These are phyloP conservation scores for Hanseniaspora taiwanica DNA, from an alignment of 805 yeast genomes.

Conservation along the genomic window DNA sequence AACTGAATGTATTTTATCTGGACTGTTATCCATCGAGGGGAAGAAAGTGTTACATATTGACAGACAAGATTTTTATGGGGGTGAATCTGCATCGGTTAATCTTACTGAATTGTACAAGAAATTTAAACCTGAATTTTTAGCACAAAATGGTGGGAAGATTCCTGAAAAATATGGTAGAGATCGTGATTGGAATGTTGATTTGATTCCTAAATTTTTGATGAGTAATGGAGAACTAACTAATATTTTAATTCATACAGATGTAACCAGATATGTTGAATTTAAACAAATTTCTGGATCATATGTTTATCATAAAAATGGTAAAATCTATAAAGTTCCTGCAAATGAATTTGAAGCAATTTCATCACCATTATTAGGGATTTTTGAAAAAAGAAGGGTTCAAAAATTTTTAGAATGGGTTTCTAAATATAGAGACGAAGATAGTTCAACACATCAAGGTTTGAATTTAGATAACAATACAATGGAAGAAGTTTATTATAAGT, in stretches of 20 bases:
- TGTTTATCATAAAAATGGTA: slow-evolving; percentile 72
- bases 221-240: slow-evolving; percentile 95
- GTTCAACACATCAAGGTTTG: slow-evolving; percentile 72
- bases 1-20: slow-evolving; percentile 92
- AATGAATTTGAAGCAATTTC: slow-evolving; percentile 83
- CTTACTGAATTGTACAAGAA: slow-evolving; percentile 58
- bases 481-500: slow-evolving; percentile 81
- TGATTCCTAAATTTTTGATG: slow-evolving; percentile 94
- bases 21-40: slow-evolving; percentile 91
- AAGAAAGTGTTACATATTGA: slow-evolving; percentile 95
- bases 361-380: slow-evolving; percentile 88
- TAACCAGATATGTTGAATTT: slow-evolving; percentile 89
- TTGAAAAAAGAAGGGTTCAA: slow-evolving; percentile 92
- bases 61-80: slow-evolving; percentile 93
- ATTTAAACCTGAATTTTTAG: slow-evolving; percentile 70
- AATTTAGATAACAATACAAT: slow-evolving; percentile 80
- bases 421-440: slow-evolving; percentile 63
- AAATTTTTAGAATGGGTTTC: slow-evolving; percentile 81
- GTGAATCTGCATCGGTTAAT: slow-evolving; percentile 74
- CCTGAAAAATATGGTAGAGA: slow-evolving; percentile 75
- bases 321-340: slow-evolving; percentile 89
- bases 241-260: slow-evolving; percentile 89
- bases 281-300: slow-evolving; percentile 93
- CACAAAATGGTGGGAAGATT: slow-evolving; percentile 40
- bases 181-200: slow-evolving; percentile 95